Evolutionary conservation across 78 protist species (phyloP).

Genomic region (Cavenderia fasciculata): DNA sequence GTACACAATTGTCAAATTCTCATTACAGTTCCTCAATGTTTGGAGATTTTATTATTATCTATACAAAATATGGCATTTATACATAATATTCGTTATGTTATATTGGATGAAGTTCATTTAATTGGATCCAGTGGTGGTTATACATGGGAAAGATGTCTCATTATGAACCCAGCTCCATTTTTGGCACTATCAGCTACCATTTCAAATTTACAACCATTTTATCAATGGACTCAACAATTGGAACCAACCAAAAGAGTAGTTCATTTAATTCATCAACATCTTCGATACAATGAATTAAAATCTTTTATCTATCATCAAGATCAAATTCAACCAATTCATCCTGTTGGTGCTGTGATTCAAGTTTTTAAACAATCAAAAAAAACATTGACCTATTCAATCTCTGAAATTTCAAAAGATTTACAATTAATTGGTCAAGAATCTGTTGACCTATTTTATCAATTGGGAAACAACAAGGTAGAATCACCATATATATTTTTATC

Average conservation of each 20-base stretch:
- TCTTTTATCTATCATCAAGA: neutral
- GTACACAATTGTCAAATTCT: constrained; percentile 70
- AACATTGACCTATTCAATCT: too few relatives aligned
- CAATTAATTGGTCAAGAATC: too few relatives aligned
- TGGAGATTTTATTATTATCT: constrained; percentile 59
- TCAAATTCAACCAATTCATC: too few relatives aligned
- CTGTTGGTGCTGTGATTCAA: too few relatives aligned
- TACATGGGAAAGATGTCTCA: constrained; percentile 87
- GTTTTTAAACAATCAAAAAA: too few relatives aligned
- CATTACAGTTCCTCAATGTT: constrained; percentile 75
- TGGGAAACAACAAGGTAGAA: too few relatives aligned
- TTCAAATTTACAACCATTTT: constrained; percentile 84
- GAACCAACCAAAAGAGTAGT: constrained; percentile 43
- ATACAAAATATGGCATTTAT: constrained; percentile 60
- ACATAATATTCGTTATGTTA: constrained; percentile 74
- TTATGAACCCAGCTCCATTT: constrained; percentile 81
- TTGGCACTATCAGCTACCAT: constrained; percentile 95
- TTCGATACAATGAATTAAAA: constrained; percentile 77
- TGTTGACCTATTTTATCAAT: too few relatives aligned
- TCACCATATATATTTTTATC: too few relatives aligned
- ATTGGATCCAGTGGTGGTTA: constrained; percentile 68
- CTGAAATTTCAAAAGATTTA: too few relatives aligned
- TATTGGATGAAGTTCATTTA: constrained; percentile 94
- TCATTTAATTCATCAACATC: constrained; percentile 21
- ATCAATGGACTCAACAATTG: constrained; percentile 59